Base-by-base conservation (phyloP, 257 asterid genomes). In the Solanum okadae region DNA sequence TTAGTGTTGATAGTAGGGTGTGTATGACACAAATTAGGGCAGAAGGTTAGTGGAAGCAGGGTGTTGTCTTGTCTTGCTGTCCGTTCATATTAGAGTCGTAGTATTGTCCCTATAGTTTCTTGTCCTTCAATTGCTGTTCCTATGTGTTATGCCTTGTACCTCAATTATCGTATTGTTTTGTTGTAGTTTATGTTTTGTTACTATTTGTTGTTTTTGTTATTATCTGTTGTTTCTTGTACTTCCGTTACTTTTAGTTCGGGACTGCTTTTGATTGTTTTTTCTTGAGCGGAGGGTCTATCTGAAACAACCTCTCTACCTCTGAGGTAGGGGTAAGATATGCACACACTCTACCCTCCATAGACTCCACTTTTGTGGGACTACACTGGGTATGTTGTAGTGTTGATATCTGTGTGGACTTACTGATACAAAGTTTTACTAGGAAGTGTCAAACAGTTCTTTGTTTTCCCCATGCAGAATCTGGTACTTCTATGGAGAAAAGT, bases 401-500 rank as follows among this genome's bases (percentile, higher is more conserved):
- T 78, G n/a, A 78, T 78, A 42, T 15, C 61, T 25, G 14, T 78
- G 38, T 79, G 85, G 44, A 72, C 14, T 46, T 81, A 46, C 40
- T 81, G 85, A 44, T 18, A 46, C 42, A 27, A 46, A 46, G 18
- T 44, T 49, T 49, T 81, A 81, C 42, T 46, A 46, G 68, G 20
- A 46, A 59, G 37, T 44, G 88, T 42, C 88, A 71, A 40, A 65
- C 52, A 22, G 33, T 40, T 15, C 65, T 35, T 65, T 46, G 18
- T 71, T 75, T 27, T 76, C 71, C 10, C n/a, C 76, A 8, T 87
- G 86, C 84, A 88, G 92, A 83, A 87, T 90, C 92, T 46, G 87
- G 40, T 81, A 29, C 84, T 2, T 44, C 35, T 56, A 70, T 56
- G 34, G 90, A 81, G 89, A 87, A 72, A 70, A 86, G 71, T 82